Base-by-base conservation (phyloP, 1,284 basidiomycete genomes). In the Malassezia japonica region DNA sequence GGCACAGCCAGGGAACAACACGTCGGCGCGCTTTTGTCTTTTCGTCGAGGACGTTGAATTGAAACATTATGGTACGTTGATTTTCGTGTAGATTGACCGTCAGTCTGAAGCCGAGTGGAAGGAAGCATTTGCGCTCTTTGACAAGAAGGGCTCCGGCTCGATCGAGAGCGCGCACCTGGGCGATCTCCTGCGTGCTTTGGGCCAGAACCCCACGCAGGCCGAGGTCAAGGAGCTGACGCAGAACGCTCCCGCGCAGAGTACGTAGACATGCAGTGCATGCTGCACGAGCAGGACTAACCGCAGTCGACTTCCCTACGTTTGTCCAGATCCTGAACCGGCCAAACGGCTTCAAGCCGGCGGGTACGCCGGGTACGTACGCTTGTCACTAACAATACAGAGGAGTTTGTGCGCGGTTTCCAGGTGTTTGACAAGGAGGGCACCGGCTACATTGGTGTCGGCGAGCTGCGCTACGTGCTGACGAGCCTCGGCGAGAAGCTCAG, bases 381-480 rank as follows among this genome's bases (percentile, higher is more conserved):
- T 9, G 16, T n/a, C n/a, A n/a, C 28, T 39, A 20, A 38, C 46
- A n/a, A 36, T 15, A 43, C 74, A 91, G 92, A 96, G 79, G 92
- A 98, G 74, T 98, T 96, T 77, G 88, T 95, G 69, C 88, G 92
- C 49, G 94, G 91, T 8, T 98, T 98, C 81, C 91, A 96, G 72
- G 92, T 98, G 16, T 98, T 98, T 62, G 92, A 96, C 76, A 95
- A 95, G 77, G 90, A 94, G 59, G 89, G 88, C 36, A 94, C 94
- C 66, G 92, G 92, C 0, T 89, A 85, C 77, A 96, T 96, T 67
- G 89, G 89, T 46, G 88, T 85, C 23, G 90, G 90, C 44, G 80
- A 82, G 75, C 79, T 96, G 59, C 81, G 89, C 75, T 96, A 96
- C 74, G 89, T 95, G 34, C 80, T 96, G 36, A 96, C 91, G 13